Conservation (phyloP, 148 eudicot genomes). For the Talinum fruticosum region DNA sequence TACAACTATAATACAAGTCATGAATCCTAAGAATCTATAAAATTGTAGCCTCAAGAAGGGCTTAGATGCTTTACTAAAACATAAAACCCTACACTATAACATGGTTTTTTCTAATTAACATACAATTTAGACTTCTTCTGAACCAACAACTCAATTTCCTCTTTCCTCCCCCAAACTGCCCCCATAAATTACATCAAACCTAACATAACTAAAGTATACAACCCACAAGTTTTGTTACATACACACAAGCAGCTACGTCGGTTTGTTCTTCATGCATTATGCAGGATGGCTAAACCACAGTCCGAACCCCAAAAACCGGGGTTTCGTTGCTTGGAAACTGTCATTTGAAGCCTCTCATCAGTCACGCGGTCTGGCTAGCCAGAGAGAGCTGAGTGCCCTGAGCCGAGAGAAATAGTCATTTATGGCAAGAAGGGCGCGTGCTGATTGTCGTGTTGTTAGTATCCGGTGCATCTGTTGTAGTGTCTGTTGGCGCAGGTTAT, state of each 20-base stretch:
- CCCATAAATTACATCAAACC: conserved; percentile 17
- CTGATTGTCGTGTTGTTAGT: conserved; percentile 85
- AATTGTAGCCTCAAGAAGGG: neutral
- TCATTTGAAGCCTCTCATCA: conserved; percentile 15
- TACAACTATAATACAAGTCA: neutral
- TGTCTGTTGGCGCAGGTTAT: conserved; percentile 80
- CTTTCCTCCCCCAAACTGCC: conserved; percentile 18
- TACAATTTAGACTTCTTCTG: conserved; percentile 3
- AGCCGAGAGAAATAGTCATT: conserved; percentile 84
- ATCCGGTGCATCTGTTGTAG: conserved; percentile 87
- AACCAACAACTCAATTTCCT: neutral
- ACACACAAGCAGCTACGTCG: neutral
- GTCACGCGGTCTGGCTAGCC: conserved; percentile 92
- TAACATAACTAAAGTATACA: conserved; percentile 18
- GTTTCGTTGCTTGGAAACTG: neutral
- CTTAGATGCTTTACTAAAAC: neutral
- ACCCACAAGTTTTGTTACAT: neutral
- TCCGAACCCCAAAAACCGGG: conserved; percentile 1
- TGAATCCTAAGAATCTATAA: too few relatives aligned
- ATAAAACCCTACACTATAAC: conserved; percentile 17
- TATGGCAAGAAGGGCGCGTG: conserved; percentile 82
- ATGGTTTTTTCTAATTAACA: neutral
- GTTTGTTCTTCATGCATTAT: neutral
- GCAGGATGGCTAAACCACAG: neutral
- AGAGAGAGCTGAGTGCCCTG: conserved; percentile 87